Evolutionary conservation across 176 grass and related monocot species (phyloP).

Genomic region (Bolboschoenus planiculmis): DNA sequence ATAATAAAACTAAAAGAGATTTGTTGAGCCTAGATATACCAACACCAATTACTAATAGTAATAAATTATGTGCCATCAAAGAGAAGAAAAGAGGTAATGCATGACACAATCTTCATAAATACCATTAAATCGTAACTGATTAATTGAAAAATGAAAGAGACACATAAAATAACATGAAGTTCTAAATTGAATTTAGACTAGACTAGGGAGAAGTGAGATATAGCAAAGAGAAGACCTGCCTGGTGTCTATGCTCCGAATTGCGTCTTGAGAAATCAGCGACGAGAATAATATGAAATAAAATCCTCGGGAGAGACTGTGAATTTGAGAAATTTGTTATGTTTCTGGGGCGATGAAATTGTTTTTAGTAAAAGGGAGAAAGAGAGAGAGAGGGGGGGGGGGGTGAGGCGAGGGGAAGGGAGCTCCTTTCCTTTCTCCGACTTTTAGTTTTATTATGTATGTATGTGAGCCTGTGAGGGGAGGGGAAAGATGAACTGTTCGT

Average conservation of each 20-base stretch:
- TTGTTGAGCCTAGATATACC: neutral
- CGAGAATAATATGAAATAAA: neutral
- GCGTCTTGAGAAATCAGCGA: neutral
- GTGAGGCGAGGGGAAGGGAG: neutral
- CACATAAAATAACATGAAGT: neutral
- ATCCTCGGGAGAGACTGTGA: neutral
- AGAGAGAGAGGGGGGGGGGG: too few species aligned
- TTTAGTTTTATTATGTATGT: too few species aligned
- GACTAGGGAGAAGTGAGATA: neutral
- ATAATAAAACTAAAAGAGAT: neutral
- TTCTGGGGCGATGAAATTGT: neutral
- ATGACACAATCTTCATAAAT: neutral
- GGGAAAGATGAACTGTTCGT: neutral
- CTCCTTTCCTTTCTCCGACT: constrained; percentile 18
- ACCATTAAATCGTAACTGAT: neutral
- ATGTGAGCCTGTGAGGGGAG: too few species aligned
- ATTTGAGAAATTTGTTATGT: neutral
- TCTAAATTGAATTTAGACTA: neutral
- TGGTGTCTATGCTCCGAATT: neutral
- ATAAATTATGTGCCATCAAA: neutral
- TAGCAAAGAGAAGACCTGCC: neutral
- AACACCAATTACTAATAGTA: neutral
- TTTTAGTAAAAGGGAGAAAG: neutral
- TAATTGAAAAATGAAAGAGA: neutral
- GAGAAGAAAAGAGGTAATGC: neutral